Evolutionary conservation across 2,329 filamentous ascomycete genomes (phyloP), one percentile per base, ranked within the genome.

Genomic region (Fonsecaea pugnacius): DNA sequence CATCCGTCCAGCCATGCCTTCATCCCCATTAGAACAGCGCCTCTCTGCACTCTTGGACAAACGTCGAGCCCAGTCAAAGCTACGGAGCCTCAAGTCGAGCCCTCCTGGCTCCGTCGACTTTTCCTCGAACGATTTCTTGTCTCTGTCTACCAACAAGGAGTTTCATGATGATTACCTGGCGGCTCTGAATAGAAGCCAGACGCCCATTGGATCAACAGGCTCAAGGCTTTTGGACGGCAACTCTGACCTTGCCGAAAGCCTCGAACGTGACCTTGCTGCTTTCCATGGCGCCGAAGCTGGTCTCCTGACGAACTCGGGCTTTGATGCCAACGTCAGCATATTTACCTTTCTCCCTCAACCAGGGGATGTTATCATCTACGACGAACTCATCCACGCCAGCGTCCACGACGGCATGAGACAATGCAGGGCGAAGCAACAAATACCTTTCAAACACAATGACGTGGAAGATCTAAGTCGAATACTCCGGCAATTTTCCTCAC

Each of bases 301-400:
- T 0, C 75, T 90, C 0, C 74, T 91, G 0, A 85, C 88, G 70
- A 86, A 86, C 66, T 89, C 87, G 0, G 88, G 87, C 0, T 88
- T 85, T 62, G 87, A 89, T 67, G 88, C 87, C 16, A 90, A 90
- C 70, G 80, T 84, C 0, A 87, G 86, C 0, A 78, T 90, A 1
- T 83, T 89, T n/a, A 78, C 82, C 1, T 85, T 83, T 60, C 78
- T 87, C 1, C 86, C 87, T 0, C 86, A 87, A 67, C 78, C 77
- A 0, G 85, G 83, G 0, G 88, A 91, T 73, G 70, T 83, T 1
- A 81, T 95, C 24, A 73, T 95, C 0, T 89, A 91, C 69, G 91
- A 94, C 71, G 89, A 89, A 73, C 79, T 89, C 35, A 87, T 94
- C 14, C 91, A 94, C 70, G 91, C 91, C 0, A 92, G 89, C 69